Base-by-base conservation (phyloP, 208 protist species). In the Endotrypanum monterogeii region DNA sequence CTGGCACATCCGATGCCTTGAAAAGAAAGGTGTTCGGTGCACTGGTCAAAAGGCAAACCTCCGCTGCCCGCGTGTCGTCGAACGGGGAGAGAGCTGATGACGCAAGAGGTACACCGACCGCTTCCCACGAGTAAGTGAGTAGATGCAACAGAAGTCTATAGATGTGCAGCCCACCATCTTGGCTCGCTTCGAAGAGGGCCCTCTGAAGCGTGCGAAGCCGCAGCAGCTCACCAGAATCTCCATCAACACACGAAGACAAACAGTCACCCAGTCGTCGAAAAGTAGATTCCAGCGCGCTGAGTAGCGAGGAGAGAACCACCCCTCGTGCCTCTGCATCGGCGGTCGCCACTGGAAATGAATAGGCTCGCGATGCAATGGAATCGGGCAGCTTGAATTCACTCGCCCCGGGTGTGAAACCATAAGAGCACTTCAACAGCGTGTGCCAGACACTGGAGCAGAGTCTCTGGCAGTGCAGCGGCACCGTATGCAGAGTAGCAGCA, bases 171-270 rank as follows among this genome's bases (percentile, higher is more conserved):
- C 63, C 73, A 35, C 39, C 57, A 30, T 63, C 65, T n/a, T 48
- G 30, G 57, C 71, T 81, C 7, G 66, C 66, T 65, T 81, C 76
- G 41, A 65, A 81, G n/a, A 81, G 41, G 35, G 54, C 76, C 3
- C 71, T 56, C 58, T 81, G 76, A 56, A 76, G 35, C 39, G 71
- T 75, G 65, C 76, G 76, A 41, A 81, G 57, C 11, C 71, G 76
- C 63, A 81, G 66, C 48, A 81, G 66, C 66, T 81, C 76, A 28
- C 69, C 70, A 1, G 37, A 57, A 28, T 25, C 50, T 25, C 41
- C 66, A 20, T 52, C 46, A 56, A 30, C 44, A 56, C 67, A 35
- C 0, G 12, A 20, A 16, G 41, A 62, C 55, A 56, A 37, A 41
- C 23, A 18, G n/a, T 37, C 68, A 23, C 55, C 28, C 3, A 80